phyloP scores from a whole-genome alignment of 805 yeast genomes.

The Wickerhamomyces kurtzmanii region DNA sequence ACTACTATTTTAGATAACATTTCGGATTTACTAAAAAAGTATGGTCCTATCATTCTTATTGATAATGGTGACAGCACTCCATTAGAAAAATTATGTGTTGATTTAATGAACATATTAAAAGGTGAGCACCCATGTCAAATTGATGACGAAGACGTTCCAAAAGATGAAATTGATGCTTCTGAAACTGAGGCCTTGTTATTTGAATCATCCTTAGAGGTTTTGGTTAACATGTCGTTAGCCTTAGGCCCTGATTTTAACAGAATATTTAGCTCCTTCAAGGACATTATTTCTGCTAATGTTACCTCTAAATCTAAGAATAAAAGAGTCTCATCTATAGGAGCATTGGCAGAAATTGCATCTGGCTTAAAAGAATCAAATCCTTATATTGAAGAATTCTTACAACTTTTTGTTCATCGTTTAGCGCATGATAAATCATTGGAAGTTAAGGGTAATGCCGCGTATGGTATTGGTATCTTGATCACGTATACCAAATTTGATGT shows the following conservation, averaged over 20 bases:
- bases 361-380: slow-evolving; percentile 64
- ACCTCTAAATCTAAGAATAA: slow-evolving; percentile 58
- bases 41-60: slow-evolving; percentile 65
- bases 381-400: slow-evolving; percentile 58
- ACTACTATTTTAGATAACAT: slow-evolving; percentile 67
- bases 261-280: slow-evolving; percentile 66
- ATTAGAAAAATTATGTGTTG: slow-evolving; percentile 61
- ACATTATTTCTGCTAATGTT: slow-evolving; percentile 45
- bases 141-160: slow-evolving; percentile 55
- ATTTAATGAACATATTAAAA: slow-evolving; percentile 63
- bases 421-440: slow-evolving; percentile 72
- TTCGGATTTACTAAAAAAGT: slow-evolving; percentile 52
- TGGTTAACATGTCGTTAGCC: slow-evolving; percentile 67
- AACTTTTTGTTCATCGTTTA: slow-evolving; percentile 58
- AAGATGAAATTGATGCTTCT: slow-evolving; percentile 46
- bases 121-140: slow-evolving; percentile 81
- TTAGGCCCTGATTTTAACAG: slow-evolving; percentile 70
- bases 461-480: slow-evolving; percentile 79
- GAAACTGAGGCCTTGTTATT: slow-evolving; percentile 59
- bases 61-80: slow-evolving; percentile 46
- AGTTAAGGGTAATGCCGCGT: slow-evolving; percentile 92
- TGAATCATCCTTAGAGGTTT: slow-evolving; percentile 80
- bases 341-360: slow-evolving; percentile 79
- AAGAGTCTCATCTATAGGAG: slow-evolving; percentile 80
- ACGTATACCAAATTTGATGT: slow-evolving; percentile 42